Base-by-base conservation (phyloP, 768 basidiomycete species). In the Russula virescens region DNA sequence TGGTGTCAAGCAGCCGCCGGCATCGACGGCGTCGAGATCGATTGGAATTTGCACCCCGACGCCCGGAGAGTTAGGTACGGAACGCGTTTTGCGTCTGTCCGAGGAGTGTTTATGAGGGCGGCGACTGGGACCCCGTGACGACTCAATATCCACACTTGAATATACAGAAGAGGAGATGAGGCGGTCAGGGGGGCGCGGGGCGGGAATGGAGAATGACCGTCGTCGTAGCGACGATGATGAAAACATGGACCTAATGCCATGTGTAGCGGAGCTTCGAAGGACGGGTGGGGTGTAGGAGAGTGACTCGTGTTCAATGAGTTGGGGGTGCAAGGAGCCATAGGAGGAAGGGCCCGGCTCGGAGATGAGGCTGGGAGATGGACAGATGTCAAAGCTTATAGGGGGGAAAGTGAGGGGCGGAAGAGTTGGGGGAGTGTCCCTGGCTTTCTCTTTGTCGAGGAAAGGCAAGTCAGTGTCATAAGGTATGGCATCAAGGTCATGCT, bases 321-420 rank as follows among this genome's bases (percentile, higher is more conserved):
- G 53, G 28, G 49, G 49, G 34, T 50, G 57, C 34, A 58, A 13
- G 18, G 67, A 74, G 8, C 71, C 66, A 55, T 69, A 75, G n/a
- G 76, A 76, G 31, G 75, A 75, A n/a, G 74, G 66, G 1, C 70
- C 72, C 21, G 71, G 65, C 14, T 65, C 66, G 40, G 71, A 59
- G 21, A 70, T 59, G 21, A 57, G 45, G 28, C 74, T 67, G 26
- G 76, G 74, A 35, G 77, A 73, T 74, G 78, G 77, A 64, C 71
- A 72, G 50, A 76, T 70, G 55, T 73, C 75, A 64, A 88, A 76
- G 60, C 78, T 77, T 42, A 86, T 75, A 34, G 82, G 76, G 55
- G 82, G 77, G 69, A 91, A 84, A 35, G 79, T 75, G 62, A 89
- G 76, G 64, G 88, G 86, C 62, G 88, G 86, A 63, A 89, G 78